Percentiles rank a stretch among this genome's conserved stretches.
Conservation (phyloP, 495 filamentous ascomycete species). For the Cryomyces minteri region DNA sequence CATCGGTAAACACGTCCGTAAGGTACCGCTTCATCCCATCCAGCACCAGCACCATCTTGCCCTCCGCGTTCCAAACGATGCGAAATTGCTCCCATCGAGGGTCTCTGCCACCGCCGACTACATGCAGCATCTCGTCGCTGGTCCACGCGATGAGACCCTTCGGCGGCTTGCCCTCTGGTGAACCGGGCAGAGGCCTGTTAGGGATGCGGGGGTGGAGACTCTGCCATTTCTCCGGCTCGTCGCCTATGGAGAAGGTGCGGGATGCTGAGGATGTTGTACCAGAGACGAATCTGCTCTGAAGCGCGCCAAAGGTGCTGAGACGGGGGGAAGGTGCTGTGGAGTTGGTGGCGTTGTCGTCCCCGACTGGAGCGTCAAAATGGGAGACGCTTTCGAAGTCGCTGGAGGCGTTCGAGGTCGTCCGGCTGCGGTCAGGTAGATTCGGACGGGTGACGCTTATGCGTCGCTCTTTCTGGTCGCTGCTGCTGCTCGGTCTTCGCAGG, state of each 20-base stretch:
- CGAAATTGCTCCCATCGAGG: conserved; percentile 73
- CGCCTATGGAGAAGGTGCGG: conserved; percentile 43
- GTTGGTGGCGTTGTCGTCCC: background rate
- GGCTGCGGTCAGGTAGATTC: background rate
- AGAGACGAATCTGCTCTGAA: background rate
- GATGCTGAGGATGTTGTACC: background rate
- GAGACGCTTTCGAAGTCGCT: background rate
- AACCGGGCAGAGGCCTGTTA: conserved; percentile 14
- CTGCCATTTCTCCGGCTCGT: conserved; percentile 27
- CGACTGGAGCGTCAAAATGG: background rate
- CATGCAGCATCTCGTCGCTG: conserved; percentile 45
- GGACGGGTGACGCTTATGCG: conserved; percentile 1
- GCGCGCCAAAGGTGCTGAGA: conserved; percentile 34
- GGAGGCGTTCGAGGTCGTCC: conserved; percentile 1
- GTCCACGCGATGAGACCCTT: conserved; percentile 71
- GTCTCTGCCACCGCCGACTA: conserved; percentile 67
- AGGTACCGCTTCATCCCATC: conserved; percentile 77
- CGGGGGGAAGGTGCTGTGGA: conserved; percentile 53
- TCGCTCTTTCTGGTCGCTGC: background rate
- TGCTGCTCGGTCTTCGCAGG: conserved; percentile 28
- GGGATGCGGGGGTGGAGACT: conserved; percentile 3
- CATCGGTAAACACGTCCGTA: background rate
- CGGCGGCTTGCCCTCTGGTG: conserved; percentile 34
- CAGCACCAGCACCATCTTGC: conserved; percentile 38
- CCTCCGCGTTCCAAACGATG: conserved; percentile 42